Evolutionary conservation across 805 yeast genomes (phyloP).

Genomic region (Pichia thaimueangensis): DNA sequence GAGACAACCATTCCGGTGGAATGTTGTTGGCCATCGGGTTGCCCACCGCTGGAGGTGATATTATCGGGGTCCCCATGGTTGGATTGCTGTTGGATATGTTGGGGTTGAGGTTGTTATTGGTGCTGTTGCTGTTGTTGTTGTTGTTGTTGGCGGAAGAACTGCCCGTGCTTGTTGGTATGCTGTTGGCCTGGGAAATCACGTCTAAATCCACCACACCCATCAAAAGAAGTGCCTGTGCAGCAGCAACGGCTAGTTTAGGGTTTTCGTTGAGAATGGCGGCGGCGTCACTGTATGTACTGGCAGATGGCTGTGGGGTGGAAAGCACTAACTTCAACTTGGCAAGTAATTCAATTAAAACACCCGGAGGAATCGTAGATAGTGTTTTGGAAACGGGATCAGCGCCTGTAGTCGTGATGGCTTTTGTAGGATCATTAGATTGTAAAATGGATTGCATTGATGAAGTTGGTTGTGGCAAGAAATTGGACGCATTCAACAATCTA

Average conservation of each 20-base stretch:
- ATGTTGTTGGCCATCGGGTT: conserved; percentile 5
- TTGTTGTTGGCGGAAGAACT: conserved; percentile 13
- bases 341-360: conserved; percentile 60
- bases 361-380: conserved; percentile 60
- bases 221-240: conserved; percentile 65
- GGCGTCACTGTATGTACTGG: conserved; percentile 36
- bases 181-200: conserved; percentile 53
- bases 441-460: conserved; percentile 4
- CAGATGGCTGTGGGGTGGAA: conserved; percentile 42
- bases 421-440: neutral
- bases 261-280: conserved; percentile 46
- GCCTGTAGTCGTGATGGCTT: conserved; percentile 5
- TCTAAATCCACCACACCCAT: conserved; percentile 72
- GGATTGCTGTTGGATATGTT: neutral
- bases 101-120: conserved; percentile 5
- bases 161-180: conserved; percentile 16
- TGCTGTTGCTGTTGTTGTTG: conserved; percentile 9
- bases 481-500: neutral
- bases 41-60: neutral
- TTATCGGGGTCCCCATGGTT: neutral
- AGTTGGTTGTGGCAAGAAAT: conserved; percentile 1
- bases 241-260: conserved; percentile 55
- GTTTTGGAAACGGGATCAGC: conserved; percentile 54
- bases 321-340: conserved; percentile 58
- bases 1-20: conserved; percentile 40